phyloP scores from a whole-genome alignment of 2,329 filamentous ascomycete genomes.

The Cercospora sp. region DNA sequence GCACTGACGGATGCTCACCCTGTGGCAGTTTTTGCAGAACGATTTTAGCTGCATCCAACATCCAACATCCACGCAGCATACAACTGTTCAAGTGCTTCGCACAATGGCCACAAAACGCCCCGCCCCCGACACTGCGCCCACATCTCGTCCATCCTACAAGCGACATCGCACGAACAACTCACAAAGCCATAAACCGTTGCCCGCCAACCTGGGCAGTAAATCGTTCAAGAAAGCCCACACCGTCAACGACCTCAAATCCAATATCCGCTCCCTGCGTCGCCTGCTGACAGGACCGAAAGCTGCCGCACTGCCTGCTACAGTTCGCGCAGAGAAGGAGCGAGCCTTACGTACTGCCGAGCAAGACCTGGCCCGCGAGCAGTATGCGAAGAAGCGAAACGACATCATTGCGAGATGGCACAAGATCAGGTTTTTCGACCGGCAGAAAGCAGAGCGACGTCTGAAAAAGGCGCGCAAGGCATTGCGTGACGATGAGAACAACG shows the following conservation, averaged over 20 bases:
- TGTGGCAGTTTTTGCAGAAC: neutral
- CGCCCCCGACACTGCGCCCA: slow-evolving; percentile 18
- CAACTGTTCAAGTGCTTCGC: neutral
- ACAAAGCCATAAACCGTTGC: slow-evolving; percentile 21
- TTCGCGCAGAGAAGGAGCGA: slow-evolving; percentile 68
- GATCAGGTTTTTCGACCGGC: slow-evolving; percentile 80
- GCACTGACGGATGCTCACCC: neutral
- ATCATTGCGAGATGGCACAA: slow-evolving; percentile 82
- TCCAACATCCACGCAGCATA: neutral
- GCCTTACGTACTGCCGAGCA: slow-evolving; percentile 67
- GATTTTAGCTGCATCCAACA: neutral
- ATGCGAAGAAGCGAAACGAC: slow-evolving; percentile 62
- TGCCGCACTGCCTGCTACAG: slow-evolving; percentile 64
- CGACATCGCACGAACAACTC: slow-evolving; percentile 13
- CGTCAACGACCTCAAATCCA: slow-evolving; percentile 67
- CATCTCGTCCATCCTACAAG: slow-evolving; percentile 1
- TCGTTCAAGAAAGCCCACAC: slow-evolving; percentile 40
- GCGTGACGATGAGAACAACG: slow-evolving; percentile 45
- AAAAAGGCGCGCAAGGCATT: slow-evolving; percentile 65
- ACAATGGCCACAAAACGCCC: slow-evolving; percentile 29
- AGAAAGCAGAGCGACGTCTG: slow-evolving; percentile 67
- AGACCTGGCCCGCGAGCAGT: slow-evolving; percentile 60
- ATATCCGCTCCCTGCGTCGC: slow-evolving; percentile 67
- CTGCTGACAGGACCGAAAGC: slow-evolving; percentile 56
- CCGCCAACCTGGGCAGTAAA: slow-evolving; percentile 27